Base-by-base conservation (phyloP, 192 early-diverging fungal genomes). In the Coemansia asiatica region DNA sequence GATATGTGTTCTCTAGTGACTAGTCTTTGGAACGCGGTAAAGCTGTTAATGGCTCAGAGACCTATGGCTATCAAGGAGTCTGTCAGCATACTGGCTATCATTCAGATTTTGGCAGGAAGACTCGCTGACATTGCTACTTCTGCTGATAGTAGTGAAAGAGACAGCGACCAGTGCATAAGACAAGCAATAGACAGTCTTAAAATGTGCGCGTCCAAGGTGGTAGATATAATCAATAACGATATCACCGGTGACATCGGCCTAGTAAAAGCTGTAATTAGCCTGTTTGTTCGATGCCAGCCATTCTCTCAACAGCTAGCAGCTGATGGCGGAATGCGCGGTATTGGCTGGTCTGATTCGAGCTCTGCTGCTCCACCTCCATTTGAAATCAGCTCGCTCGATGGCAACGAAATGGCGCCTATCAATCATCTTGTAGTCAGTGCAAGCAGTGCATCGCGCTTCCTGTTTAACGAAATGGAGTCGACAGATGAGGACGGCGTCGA, bases 251-350 rank as follows among this genome's bases (percentile, higher is more conserved):
- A 79, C 40, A 2, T 69, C 7, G 36, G 26, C 0, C 53, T 74
- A 4, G 56, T 79, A 5, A 66, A 67, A 19, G 46, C 48, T 9
- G 22, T 68, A 2, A 48, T 70, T 18, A 18, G 27, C 9, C 54
- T 68, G 19, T 48, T 74, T 9, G 49, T 59, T 27, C 13, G 21
- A 12, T 60, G 66, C 33, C 76, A 79, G 58, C 64, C 72, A 12
- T 67, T 68, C 18, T n/a, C 66, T 26, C 67, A 61, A 47, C 60
- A 21, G 25, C 50, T 16, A 23, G 15, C 25, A 16, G 23, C 28
- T n/a, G 26, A 16, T 12, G 15, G 40, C 15, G 40, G 15, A 9
- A 44, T 44, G 40, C 40, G 5, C 2, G 15, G 8, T 12, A 2
- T 44, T 2, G 40, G 40, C 40, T 44, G 40, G 40, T 44, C 40